Percentiles rank a stretch among this genome's conserved stretches.
Conservation (phyloP, 352 stramenopile genomes). For the Pythium folliculosum region DNA sequence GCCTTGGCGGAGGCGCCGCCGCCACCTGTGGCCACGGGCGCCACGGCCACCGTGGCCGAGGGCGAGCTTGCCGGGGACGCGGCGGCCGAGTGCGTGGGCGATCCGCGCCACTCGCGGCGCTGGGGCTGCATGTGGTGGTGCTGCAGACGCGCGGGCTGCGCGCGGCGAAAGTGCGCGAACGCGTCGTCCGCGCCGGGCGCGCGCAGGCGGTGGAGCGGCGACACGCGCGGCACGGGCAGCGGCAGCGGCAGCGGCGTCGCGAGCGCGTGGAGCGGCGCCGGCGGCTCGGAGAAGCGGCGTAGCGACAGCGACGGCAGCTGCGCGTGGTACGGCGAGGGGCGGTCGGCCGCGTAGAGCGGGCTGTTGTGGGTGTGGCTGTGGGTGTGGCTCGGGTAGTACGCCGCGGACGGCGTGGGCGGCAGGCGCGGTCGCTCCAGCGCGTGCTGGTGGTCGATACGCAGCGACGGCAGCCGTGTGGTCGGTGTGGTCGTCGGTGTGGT, state of each 20-base stretch:
- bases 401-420: neutral
- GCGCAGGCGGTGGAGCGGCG: conserved; percentile 17
- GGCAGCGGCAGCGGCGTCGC: neutral
- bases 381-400: conserved; percentile 4
- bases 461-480: conserved; percentile 20
- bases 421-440: conserved; percentile 19
- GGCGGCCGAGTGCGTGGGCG: too few species aligned
- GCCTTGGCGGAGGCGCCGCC: conserved; percentile 16
- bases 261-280: conserved; percentile 1
- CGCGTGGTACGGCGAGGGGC: conserved; percentile 8
- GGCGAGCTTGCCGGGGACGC: conserved; percentile 34
- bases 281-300: conserved; percentile 27
- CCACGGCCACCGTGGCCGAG: conserved; percentile 17
- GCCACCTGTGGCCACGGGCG: neutral
- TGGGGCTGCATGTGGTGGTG: neutral
- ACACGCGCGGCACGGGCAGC: neutral
- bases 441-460: conserved; percentile 24
- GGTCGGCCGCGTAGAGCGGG: conserved; percentile 10
- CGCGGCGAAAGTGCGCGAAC: conserved; percentile 9
- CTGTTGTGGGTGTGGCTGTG: conserved; percentile 2
- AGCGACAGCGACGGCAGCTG: conserved; percentile 22
- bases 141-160: neutral
- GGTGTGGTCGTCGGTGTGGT: neutral
- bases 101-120: conserved; percentile 1
- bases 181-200: conserved; percentile 13